Percentiles rank a stretch among this genome's conserved stretches.
These are phyloP conservation scores for Lactarius quietus DNA, from an alignment of 768 basidiomycete genomes.

Conservation along the genomic window DNA sequence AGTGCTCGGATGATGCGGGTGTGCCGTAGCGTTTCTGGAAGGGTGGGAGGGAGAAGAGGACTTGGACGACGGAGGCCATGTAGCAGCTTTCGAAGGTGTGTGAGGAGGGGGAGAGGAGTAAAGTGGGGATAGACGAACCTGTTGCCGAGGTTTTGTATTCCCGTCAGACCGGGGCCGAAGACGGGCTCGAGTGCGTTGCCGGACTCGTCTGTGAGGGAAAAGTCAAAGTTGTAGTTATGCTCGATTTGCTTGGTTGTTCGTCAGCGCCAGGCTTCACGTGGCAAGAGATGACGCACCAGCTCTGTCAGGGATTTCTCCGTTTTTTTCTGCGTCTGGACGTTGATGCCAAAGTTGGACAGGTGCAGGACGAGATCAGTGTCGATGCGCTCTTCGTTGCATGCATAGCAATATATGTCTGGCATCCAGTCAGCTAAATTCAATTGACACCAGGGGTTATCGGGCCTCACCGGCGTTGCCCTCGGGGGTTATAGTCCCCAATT, in stretches of 20 bases:
- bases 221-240: constrained; percentile 93
- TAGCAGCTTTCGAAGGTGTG: constrained; percentile 74
- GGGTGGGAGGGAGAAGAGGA: constrained; percentile 71
- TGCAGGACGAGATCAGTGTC: constrained; percentile 75
- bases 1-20: constrained; percentile 46
- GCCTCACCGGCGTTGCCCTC: constrained; percentile 83
- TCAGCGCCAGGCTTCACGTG: neutral
- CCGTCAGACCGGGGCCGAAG: constrained; percentile 86
- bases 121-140: constrained; percentile 41
- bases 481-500: constrained; percentile 94
- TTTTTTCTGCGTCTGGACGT: constrained; percentile 75
- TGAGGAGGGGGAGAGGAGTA: neutral
- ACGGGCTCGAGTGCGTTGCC: constrained; percentile 86
- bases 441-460: neutral
- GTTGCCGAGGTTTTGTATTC: constrained; percentile 90
- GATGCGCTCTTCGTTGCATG: constrained; percentile 76
- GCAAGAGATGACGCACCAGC: constrained; percentile 50
- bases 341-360: constrained; percentile 81
- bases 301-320: constrained; percentile 98
- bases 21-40: constrained; percentile 73
- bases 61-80: constrained; percentile 92
- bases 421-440: neutral
- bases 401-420: constrained; percentile 89
- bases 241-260: constrained; percentile 75
- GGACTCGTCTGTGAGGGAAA: constrained; percentile 82